A percentile compares a stretch with the other conserved stretches of the same genome.
These are phyloP conservation scores for Zymoseptoria passerinii DNA, from an alignment of 2,329 filamentous ascomycete species.

Conservation along the genomic window DNA sequence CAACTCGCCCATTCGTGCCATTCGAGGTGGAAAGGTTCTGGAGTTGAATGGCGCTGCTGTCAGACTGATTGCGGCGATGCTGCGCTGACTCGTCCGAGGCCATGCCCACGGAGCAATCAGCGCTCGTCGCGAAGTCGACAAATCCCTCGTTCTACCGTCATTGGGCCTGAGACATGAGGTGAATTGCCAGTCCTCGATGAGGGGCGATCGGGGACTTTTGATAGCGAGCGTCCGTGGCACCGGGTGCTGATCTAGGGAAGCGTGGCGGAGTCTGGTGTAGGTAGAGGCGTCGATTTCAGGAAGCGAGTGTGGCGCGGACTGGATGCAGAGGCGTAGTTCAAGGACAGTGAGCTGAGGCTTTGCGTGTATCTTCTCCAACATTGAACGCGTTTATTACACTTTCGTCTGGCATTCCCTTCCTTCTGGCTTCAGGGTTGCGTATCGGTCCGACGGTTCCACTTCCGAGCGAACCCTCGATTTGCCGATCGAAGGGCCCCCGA, in stretches of 20 bases:
- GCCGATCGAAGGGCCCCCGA: too few species aligned
- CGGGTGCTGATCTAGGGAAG: neutral
- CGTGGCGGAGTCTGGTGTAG: neutral
- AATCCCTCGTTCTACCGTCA: conserved; percentile 1
- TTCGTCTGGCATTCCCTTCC: neutral
- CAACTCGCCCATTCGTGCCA: conserved; percentile 22
- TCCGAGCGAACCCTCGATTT: too few species aligned
- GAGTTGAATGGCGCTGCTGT: conserved; percentile 58
- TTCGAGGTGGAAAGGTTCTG: conserved; percentile 41
- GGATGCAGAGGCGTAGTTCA: neutral
- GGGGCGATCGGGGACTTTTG: neutral
- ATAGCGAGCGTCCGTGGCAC: neutral
- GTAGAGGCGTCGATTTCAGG: neutral
- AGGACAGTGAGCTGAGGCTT: neutral
- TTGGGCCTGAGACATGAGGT: neutral
- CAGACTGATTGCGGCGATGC: conserved; percentile 40
- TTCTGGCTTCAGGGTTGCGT: neutral
- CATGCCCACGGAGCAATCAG: conserved; percentile 30
- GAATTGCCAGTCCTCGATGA: neutral
- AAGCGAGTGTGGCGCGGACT: neutral
- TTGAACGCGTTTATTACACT: neutral
- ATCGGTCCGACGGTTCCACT: neutral
- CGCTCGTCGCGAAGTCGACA: conserved; percentile 7
- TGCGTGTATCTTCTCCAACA: neutral
- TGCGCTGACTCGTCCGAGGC: conserved; percentile 40